Evolutionary conservation across 306 rosid species (phyloP).

Genomic region (Hippophae tibetana): DNA sequence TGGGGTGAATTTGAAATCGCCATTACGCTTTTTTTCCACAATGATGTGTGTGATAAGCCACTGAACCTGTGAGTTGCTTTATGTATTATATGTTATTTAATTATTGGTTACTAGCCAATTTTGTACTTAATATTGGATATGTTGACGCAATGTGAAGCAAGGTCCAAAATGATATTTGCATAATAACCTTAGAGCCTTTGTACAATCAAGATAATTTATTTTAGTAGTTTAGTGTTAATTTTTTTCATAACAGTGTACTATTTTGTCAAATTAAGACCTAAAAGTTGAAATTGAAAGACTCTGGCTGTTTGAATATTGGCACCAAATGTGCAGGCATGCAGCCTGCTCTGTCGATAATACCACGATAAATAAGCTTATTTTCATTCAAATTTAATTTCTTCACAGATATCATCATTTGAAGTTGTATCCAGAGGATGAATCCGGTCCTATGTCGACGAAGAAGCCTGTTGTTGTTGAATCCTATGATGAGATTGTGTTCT

Average conservation of each 20-base stretch:
- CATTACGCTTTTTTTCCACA: conserved; percentile 57
- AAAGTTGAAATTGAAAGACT: neutral
- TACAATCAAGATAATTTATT: no score
- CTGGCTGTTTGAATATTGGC: neutral
- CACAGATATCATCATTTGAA: conserved; percentile 77
- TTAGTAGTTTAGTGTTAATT: no score
- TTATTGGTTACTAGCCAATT: conserved; percentile 5
- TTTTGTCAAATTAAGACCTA: neutral
- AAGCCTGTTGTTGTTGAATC: conserved; percentile 63
- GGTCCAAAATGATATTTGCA: no score
- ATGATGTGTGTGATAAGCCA: conserved; percentile 69
- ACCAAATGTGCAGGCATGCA: neutral
- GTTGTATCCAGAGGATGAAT: conserved; percentile 73
- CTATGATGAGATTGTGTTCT: conserved; percentile 66
- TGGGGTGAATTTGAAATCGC: conserved; percentile 83
- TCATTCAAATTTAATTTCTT: conserved; percentile 34
- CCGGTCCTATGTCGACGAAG: conserved; percentile 63
- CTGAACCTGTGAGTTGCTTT: conserved; percentile 59
- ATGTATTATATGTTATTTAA: conserved; percentile 15
- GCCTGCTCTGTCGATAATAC: conserved; percentile 1
- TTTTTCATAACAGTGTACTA: neutral
- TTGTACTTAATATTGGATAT: conserved; percentile 11
- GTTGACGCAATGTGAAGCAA: no score
- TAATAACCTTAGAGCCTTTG: no score
- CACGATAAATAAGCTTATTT: conserved; percentile 27